These are phyloP conservation scores for Curvularia hawaiiensis DNA, from an alignment of 2,329 filamentous ascomycete genomes.

Conservation along the genomic window DNA sequence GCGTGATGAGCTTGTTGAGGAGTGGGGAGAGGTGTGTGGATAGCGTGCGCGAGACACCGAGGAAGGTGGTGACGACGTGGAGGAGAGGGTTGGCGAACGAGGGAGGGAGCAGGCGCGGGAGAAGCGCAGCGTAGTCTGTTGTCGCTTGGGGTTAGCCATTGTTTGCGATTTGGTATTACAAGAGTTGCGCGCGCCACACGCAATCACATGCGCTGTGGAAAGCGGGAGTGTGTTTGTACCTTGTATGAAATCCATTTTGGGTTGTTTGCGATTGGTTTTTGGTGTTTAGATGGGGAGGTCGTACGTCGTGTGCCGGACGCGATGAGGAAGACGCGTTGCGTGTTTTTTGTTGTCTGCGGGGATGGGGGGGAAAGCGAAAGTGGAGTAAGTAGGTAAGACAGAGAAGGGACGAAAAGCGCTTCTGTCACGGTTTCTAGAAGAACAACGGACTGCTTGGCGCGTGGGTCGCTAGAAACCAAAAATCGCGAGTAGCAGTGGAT, in stretches of 20 bases:
- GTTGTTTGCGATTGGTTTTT: slow-evolving; percentile 8
- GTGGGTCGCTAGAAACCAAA: background rate
- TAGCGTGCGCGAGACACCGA: slow-evolving; percentile 36
- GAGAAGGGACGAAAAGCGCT: background rate
- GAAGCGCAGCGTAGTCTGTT: slow-evolving; percentile 42
- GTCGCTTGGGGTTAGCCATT: slow-evolving; percentile 18
- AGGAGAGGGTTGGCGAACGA: slow-evolving; percentile 39
- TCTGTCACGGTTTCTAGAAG: background rate
- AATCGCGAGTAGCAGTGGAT: too few species aligned
- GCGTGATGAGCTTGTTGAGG: slow-evolving; percentile 31
- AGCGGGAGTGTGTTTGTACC: slow-evolving; percentile 9
- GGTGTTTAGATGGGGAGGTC: slow-evolving; percentile 1
- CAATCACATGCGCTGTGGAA: background rate
- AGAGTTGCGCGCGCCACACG: background rate
- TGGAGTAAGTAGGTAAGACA: background rate
- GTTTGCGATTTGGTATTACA: background rate
- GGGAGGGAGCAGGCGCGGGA: slow-evolving; percentile 40
- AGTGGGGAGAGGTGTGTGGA: slow-evolving; percentile 39
- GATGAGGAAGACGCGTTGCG: slow-evolving; percentile 20
- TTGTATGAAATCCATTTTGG: slow-evolving; percentile 41
- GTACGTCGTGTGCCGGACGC: slow-evolving; percentile 18
- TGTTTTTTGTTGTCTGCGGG: slow-evolving; percentile 2
- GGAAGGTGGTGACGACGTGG: slow-evolving; percentile 33
- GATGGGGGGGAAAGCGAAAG: background rate
- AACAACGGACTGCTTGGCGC: background rate